phyloP scores from a whole-genome alignment of 768 basidiomycete species.

The Baorangia bicolor region DNA sequence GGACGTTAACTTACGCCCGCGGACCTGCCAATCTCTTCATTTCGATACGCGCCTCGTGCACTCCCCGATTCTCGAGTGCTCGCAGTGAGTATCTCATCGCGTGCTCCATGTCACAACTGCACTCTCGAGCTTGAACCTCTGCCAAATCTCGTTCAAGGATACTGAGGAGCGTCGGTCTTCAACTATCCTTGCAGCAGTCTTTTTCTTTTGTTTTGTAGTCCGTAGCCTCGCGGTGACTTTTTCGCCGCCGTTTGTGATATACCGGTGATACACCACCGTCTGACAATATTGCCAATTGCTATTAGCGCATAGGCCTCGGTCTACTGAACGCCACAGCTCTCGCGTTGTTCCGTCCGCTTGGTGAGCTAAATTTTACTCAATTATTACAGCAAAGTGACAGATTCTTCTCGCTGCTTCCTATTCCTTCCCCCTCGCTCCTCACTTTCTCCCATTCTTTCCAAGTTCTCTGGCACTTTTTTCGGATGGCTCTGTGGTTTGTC shows the following conservation, averaged over 20 bases:
- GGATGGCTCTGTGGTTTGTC: background rate
- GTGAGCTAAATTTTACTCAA: slow-evolving; percentile 32
- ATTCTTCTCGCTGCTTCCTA: slow-evolving; percentile 13
- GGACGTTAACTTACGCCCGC: slow-evolving; percentile 28
- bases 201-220: background rate
- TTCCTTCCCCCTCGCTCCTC: background rate
- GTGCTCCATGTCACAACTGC: background rate
- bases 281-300: slow-evolving; percentile 21
- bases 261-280: slow-evolving; percentile 1
- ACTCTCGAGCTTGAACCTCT: slow-evolving; percentile 1
- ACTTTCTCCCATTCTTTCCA: slow-evolving; percentile 2
- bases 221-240: background rate
- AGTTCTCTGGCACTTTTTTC: background rate
- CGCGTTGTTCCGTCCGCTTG: slow-evolving; percentile 18
- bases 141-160: background rate
- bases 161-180: background rate
- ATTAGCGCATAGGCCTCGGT: slow-evolving; percentile 11
- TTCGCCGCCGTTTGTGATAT: slow-evolving; percentile 5
- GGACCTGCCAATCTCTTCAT: slow-evolving; percentile 30
- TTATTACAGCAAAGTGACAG: slow-evolving; percentile 28
- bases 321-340: slow-evolving; percentile 12
- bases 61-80: background rate
- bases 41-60: slow-evolving; percentile 29
- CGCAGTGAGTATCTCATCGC: slow-evolving; percentile 12
- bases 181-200: background rate